Percentiles rank a stretch among this genome's conserved stretches.
Evolutionary conservation across 345 rosid genomes (phyloP).

Genomic region (Eucalyptus microcorys): DNA sequence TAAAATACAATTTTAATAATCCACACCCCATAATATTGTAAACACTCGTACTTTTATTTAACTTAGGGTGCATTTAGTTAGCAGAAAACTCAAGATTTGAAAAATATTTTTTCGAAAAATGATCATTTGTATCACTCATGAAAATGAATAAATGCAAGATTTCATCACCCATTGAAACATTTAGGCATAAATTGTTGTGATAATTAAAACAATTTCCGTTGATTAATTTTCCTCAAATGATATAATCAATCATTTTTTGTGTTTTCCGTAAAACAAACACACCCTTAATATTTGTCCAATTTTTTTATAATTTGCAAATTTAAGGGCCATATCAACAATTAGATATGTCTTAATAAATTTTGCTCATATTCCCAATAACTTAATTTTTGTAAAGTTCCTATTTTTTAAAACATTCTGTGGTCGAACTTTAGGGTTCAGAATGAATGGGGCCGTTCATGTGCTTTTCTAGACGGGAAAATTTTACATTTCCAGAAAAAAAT

Average conservation of each 20-base stretch:
- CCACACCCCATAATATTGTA: background rate
- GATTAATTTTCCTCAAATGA: too few species aligned
- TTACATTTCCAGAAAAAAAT: background rate
- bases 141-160: too few species aligned
- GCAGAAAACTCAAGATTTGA: accelerated
- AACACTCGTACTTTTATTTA: background rate
- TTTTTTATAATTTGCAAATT: background rate
- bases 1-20: background rate
- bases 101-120: too few species aligned
- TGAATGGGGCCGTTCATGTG: background rate
- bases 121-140: too few species aligned
- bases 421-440: background rate
- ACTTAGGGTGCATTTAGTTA: too few species aligned
- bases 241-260: too few species aligned
- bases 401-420: background rate
- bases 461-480: background rate
- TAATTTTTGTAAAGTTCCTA: background rate
- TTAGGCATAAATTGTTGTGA: too few species aligned
- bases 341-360: background rate
- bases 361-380: background rate
- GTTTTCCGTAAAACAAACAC: accelerated
- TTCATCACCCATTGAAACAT: too few species aligned
- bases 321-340: too few species aligned
- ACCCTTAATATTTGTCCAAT: background rate
- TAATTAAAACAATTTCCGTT: too few species aligned